A percentile compares a stretch with the other conserved stretches of the same genome.
These are phyloP conservation scores for Nannochloropsis oceanica DNA, from an alignment of 108 stramenopile species.

Conservation along the genomic window DNA sequence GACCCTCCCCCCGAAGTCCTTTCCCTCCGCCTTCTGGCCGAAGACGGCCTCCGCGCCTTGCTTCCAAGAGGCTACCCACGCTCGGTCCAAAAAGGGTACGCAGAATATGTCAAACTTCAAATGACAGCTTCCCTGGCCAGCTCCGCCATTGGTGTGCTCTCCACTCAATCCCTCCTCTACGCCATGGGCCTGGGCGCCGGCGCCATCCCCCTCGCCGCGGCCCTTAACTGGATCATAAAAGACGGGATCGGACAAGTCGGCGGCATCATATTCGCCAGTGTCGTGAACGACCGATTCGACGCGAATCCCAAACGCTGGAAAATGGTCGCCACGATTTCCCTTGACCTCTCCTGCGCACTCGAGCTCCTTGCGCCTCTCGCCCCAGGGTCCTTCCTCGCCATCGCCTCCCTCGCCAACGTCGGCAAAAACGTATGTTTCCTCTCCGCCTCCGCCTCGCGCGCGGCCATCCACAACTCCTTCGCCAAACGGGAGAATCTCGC, in stretches of 20 bases:
- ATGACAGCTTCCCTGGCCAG: not conserved
- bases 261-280: slow-evolving; percentile 70
- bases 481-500: slow-evolving; percentile 56
- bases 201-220: slow-evolving; percentile 81
- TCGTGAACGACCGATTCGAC: slow-evolving; percentile 63
- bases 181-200: slow-evolving; percentile 76
- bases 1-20: not conserved
- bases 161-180: slow-evolving; percentile 67
- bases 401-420: slow-evolving; percentile 82
- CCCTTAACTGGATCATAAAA: slow-evolving; percentile 94
- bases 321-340: slow-evolving; percentile 56
- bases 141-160: slow-evolving; percentile 59
- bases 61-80: not conserved
- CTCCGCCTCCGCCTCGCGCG: slow-evolving; percentile 70
- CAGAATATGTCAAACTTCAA: not conserved
- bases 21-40: not conserved
- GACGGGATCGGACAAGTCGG: slow-evolving; percentile 89
- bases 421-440: slow-evolving; percentile 89
- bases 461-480: slow-evolving; percentile 72
- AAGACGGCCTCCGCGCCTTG: not conserved
- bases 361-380: slow-evolving; percentile 68
- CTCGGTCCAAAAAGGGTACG: not conserved
- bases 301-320: slow-evolving; percentile 69
- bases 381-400: slow-evolving; percentile 52
- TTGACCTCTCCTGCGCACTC: slow-evolving; percentile 65